Percentiles rank a stretch among this genome's conserved stretches.
Evolutionary conservation across 139 green algal genomes (phyloP).

Genomic region (Micromonas commoda): DNA sequence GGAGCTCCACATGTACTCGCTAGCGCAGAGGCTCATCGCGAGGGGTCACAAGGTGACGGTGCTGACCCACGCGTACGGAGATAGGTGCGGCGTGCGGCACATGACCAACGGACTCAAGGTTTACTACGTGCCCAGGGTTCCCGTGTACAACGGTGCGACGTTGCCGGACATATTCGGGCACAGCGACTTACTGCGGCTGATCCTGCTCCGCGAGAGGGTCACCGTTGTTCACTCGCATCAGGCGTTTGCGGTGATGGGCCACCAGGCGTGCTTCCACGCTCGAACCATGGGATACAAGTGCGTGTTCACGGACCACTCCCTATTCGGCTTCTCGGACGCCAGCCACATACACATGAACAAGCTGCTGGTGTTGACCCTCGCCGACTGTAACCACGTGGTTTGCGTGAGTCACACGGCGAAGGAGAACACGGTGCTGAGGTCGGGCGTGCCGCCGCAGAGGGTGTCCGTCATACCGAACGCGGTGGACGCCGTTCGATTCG

Average conservation of each 20-base stretch:
- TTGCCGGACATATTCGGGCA: slow-evolving; percentile 62
- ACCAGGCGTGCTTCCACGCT: slow-evolving; percentile 75
- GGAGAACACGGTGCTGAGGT: slow-evolving; percentile 92
- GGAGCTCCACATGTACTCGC: slow-evolving; percentile 92
- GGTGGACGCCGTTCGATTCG: slow-evolving; percentile 73
- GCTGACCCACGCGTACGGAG: slow-evolving; percentile 68
- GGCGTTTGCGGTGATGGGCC: slow-evolving; percentile 75
- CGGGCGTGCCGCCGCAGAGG: slow-evolving; percentile 65
- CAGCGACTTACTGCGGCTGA: slow-evolving; percentile 53
- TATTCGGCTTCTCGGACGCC: slow-evolving; percentile 89
- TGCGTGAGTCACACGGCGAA: slow-evolving; percentile 93
- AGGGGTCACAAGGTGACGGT: slow-evolving; percentile 81
- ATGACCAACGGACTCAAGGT: slow-evolving; percentile 92
- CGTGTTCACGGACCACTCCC: slow-evolving; percentile 96
- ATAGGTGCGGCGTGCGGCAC: slow-evolving; percentile 67
- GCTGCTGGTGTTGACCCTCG: slow-evolving; percentile 45
- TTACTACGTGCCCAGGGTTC: slow-evolving; percentile 78
- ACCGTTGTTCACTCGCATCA: slow-evolving; percentile 40
- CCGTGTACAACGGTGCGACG: slow-evolving; percentile 61
- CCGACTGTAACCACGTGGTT: slow-evolving; percentile 54
- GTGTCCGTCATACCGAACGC: slow-evolving; percentile 97
- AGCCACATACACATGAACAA: slow-evolving; percentile 86
- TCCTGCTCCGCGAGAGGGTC: slow-evolving; percentile 44
- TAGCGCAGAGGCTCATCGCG: slow-evolving; percentile 78
- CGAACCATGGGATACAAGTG: slow-evolving; percentile 71